Conservation (phyloP, 306 rosid genomes). For the Quercus ilex region DNA sequence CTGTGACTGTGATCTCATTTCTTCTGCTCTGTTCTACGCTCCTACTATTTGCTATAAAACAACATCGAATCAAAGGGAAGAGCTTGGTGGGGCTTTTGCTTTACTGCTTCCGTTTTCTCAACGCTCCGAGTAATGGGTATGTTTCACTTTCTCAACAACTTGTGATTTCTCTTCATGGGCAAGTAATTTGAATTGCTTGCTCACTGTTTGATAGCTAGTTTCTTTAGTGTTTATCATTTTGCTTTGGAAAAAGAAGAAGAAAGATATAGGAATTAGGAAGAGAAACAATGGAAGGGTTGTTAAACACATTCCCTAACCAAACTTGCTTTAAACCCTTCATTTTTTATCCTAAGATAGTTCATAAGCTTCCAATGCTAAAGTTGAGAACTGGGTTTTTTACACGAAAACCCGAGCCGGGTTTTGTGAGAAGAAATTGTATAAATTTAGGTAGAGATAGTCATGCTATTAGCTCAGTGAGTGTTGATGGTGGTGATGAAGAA, state of each 20-base stretch:
- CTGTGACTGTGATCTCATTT: neutral
- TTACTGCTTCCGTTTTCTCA: neutral
- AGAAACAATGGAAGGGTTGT: constrained; percentile 52
- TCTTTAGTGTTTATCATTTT: neutral
- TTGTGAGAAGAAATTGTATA: constrained; percentile 28
- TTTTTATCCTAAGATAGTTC: constrained; percentile 31
- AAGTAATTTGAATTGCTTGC: too few relatives aligned
- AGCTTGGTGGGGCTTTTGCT: too few relatives aligned
- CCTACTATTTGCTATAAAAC: neutral
- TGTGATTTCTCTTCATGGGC: neutral
- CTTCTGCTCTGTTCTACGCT: neutral
- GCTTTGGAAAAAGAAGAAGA: neutral
- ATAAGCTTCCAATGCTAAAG: constrained; percentile 22
- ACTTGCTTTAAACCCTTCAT: constrained; percentile 46
- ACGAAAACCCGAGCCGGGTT: constrained; percentile 14
- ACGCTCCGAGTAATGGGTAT: neutral
- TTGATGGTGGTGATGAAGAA: constrained; percentile 25
- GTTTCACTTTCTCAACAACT: neutral
- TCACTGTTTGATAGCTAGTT: too few relatives aligned
- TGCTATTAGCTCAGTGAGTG: constrained; percentile 12
- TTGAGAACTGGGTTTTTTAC: constrained; percentile 23
- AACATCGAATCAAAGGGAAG: neutral
- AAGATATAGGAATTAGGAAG: neutral
- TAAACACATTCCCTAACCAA: constrained; percentile 44
- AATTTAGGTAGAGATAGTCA: constrained; percentile 27